Conservation (phyloP, 257 asterid species). For the Solanum peruvianum region DNA sequence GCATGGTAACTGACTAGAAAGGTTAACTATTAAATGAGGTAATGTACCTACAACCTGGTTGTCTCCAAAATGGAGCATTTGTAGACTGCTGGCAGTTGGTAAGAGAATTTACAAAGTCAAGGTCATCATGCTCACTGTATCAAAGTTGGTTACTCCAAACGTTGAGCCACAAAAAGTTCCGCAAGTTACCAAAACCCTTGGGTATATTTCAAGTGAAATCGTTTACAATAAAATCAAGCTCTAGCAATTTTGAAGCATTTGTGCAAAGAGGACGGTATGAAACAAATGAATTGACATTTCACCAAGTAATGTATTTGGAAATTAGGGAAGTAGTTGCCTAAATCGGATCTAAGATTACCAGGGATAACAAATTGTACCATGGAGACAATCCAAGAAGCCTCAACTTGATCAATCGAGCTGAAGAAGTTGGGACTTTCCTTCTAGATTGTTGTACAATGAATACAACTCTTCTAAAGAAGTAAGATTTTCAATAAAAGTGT, state of each 20-base stretch:
- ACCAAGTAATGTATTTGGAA: constrained; percentile 16
- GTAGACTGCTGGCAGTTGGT: constrained; percentile 28
- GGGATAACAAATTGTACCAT: constrained; percentile 25
- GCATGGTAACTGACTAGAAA: constrained; percentile 19
- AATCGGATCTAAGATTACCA: constrained; percentile 15
- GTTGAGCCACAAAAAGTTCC: constrained; percentile 2
- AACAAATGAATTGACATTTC: constrained; percentile 20
- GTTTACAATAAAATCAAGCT: constrained; percentile 17
- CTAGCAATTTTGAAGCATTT: constrained; percentile 20
- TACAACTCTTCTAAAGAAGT: constrained; percentile 24
- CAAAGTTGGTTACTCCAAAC: constrained; percentile 23
- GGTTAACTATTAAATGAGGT: constrained; percentile 16
- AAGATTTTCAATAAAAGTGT: constrained; percentile 32
- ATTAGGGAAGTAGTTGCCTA: constrained; percentile 22
- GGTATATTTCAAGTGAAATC: constrained; percentile 33
- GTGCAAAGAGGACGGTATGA: constrained; percentile 26
- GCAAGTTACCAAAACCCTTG: constrained; percentile 15
- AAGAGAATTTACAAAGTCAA: constrained; percentile 19
- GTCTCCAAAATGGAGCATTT: constrained; percentile 9
- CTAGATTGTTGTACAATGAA: constrained; percentile 23
- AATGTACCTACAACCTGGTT: constrained; percentile 23
- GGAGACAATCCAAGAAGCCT: constrained; percentile 4
- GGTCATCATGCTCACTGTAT: constrained; percentile 12
- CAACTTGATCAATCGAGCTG: constrained; percentile 11
- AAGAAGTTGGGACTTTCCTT: constrained; percentile 24